These are phyloP conservation scores for Stachybotrys chartarum DNA, from an alignment of 2,329 filamentous ascomycete species.

Conservation along the genomic window DNA sequence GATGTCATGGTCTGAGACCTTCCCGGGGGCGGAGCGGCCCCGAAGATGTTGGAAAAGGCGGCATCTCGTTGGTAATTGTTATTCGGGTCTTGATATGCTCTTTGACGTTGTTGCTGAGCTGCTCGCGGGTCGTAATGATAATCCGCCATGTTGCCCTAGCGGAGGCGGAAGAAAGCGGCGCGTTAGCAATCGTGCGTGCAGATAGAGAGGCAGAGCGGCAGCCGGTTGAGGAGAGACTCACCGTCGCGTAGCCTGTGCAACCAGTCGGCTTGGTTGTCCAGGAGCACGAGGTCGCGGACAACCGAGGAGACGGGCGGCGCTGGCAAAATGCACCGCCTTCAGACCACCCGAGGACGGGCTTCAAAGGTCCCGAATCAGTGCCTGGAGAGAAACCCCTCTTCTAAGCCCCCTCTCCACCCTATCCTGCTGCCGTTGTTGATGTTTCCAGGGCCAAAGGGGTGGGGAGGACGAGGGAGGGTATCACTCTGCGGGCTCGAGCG, in stretches of 20 bases:
- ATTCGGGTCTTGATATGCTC: slow-evolving; percentile 41
- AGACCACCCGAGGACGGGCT: slow-evolving; percentile 12
- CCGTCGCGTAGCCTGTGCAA: slow-evolving; percentile 1
- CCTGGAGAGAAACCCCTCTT: not conserved
- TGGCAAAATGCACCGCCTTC: slow-evolving; percentile 24
- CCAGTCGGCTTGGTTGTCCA: not conserved
- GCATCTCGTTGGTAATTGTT: slow-evolving; percentile 74
- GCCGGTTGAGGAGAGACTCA: not conserved
- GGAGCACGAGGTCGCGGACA: not conserved
- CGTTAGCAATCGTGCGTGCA: not conserved
- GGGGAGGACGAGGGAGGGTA: too few relatives aligned
- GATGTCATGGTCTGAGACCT: slow-evolving; percentile 95
- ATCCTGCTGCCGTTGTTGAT: not conserved
- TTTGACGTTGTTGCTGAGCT: slow-evolving; percentile 28
- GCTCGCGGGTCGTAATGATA: slow-evolving; percentile 46
- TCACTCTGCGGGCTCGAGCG: too few relatives aligned
- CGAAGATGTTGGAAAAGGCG: slow-evolving; percentile 94
- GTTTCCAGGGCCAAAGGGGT: not conserved
- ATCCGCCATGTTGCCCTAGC: slow-evolving; percentile 43
- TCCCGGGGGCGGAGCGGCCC: slow-evolving; percentile 74
- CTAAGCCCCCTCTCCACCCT: not conserved
- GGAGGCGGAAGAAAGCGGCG: slow-evolving; percentile 1
- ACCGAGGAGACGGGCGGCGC: slow-evolving; percentile 13
- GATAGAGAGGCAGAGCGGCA: not conserved
- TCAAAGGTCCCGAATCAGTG: not conserved